A percentile compares a stretch with the other conserved stretches of the same genome.
Evolutionary conservation across 2,329 filamentous ascomycete species (phyloP).

Genomic region (Venturia oleaginea): DNA sequence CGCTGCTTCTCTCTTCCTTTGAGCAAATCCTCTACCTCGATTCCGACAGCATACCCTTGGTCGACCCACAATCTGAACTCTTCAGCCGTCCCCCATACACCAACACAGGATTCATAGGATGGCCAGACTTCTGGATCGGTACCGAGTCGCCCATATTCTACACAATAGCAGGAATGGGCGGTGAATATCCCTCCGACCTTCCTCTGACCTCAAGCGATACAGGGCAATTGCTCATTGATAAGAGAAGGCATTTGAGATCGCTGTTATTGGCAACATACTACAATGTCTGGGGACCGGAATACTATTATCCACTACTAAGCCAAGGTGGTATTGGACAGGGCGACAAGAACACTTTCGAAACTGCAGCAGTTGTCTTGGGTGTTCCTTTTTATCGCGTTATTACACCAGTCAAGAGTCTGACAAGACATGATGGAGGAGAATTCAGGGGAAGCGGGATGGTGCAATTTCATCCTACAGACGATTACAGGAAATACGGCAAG

Average conservation of each 20-base stretch:
- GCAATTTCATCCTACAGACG: slow-evolving; percentile 17
- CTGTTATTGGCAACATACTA: slow-evolving; percentile 42
- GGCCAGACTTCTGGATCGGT: slow-evolving; percentile 40
- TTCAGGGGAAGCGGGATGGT: slow-evolving; percentile 17
- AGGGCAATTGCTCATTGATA: slow-evolving; percentile 38
- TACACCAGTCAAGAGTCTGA: neutral
- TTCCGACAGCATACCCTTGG: slow-evolving; percentile 37
- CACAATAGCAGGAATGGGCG: slow-evolving; percentile 26
- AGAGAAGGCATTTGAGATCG: slow-evolving; percentile 31
- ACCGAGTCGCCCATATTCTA: slow-evolving; percentile 32
- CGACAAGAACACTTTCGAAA: slow-evolving; percentile 43
- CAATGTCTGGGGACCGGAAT: slow-evolving; percentile 37
- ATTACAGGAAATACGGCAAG: slow-evolving; percentile 6
- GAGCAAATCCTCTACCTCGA: slow-evolving; percentile 42
- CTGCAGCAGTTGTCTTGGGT: slow-evolving; percentile 33
- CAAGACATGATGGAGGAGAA: slow-evolving; percentile 10
- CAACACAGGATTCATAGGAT: slow-evolving; percentile 33
- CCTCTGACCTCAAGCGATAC: slow-evolving; percentile 34
- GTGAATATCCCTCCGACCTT: slow-evolving; percentile 22
- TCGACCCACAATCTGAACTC: slow-evolving; percentile 27
- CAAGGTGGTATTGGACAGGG: slow-evolving; percentile 41
- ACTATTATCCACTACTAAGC: slow-evolving; percentile 38
- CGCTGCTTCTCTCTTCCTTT: slow-evolving; percentile 42
- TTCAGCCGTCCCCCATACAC: slow-evolving; percentile 35
- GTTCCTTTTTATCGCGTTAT: slow-evolving; percentile 34